Percentiles rank a stretch among this genome's conserved stretches.
phyloP scores from a whole-genome alignment of 768 basidiomycete species.

The Calocybe gangraenosa region DNA sequence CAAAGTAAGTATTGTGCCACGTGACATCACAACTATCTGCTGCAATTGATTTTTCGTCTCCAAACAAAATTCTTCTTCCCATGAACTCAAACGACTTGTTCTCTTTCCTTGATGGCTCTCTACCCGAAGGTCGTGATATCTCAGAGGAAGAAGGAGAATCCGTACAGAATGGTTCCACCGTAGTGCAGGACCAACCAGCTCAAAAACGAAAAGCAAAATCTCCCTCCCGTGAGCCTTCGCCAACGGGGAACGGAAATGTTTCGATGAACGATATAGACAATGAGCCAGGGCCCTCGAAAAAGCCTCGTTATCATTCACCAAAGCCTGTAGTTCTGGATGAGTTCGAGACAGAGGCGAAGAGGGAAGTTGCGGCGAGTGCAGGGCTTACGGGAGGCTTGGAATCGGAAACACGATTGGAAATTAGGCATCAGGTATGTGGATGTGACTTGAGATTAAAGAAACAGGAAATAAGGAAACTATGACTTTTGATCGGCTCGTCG shows the following conservation, averaged over 20 bases:
- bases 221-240: slow-evolving; percentile 15
- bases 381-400: slow-evolving; percentile 78
- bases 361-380: slow-evolving; percentile 85
- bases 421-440: slow-evolving; percentile 69
- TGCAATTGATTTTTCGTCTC: no score
- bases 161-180: slow-evolving; percentile 20
- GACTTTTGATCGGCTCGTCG: neutral
- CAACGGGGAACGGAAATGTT: slow-evolving; percentile 16
- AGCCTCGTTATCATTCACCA: slow-evolving; percentile 54
- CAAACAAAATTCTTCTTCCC: slow-evolving; percentile 16
- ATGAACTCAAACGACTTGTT: slow-evolving; percentile 59
- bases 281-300: slow-evolving; percentile 50
- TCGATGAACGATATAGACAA: slow-evolving; percentile 20
- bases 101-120: slow-evolving; percentile 57
- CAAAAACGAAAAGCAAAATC: slow-evolving; percentile 43
- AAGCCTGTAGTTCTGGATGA: slow-evolving; percentile 86
- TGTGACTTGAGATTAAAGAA: neutral
- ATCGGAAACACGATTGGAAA: slow-evolving; percentile 64
- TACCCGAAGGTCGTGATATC: slow-evolving; percentile 30
- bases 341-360: slow-evolving; percentile 90
- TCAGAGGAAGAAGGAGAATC: slow-evolving; percentile 26
- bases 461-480: neutral
- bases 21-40: no score
- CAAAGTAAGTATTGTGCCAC: no score
- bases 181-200: slow-evolving; percentile 13